Evolutionary conservation across 1,284 basidiomycete genomes (phyloP).

Genomic region (Porogramme epimiltina): DNA sequence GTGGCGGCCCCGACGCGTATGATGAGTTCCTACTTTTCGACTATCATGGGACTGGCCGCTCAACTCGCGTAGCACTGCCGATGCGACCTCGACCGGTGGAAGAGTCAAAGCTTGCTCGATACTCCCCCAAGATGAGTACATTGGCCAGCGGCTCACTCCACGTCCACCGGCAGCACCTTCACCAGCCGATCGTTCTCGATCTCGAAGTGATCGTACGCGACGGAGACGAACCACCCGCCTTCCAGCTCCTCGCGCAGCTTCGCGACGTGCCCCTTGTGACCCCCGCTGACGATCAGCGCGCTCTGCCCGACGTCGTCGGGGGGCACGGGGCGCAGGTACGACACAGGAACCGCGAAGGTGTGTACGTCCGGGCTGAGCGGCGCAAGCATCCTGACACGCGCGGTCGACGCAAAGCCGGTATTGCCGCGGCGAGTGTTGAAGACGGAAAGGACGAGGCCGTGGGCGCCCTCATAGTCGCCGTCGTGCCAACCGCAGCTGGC

Average conservation of each 20-base stretch:
- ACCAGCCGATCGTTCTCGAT: conserved; percentile 14
- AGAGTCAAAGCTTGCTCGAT: too few relatives aligned
- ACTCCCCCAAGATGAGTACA: neutral
- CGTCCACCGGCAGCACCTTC: conserved; percentile 4
- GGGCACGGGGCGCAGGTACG: conserved; percentile 15
- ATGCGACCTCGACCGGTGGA: too few relatives aligned
- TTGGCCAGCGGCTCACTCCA: neutral
- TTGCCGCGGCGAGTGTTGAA: conserved; percentile 18
- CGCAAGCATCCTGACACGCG: conserved; percentile 19
- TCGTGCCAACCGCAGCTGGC: conserved; percentile 19
- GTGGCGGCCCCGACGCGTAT: too few relatives aligned
- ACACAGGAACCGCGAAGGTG: conserved; percentile 16
- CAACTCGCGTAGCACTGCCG: too few relatives aligned
- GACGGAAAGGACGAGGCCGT: conserved; percentile 20
- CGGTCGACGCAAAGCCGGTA: conserved; percentile 16
- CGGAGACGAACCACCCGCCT: conserved; percentile 24
- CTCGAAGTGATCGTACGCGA: conserved; percentile 21
- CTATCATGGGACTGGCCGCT: too few relatives aligned
- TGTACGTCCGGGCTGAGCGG: conserved; percentile 4
- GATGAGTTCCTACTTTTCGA: too few relatives aligned
- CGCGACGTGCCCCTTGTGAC: conserved; percentile 16
- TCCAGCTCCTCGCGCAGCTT: conserved; percentile 22
- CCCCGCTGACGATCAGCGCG: conserved; percentile 20
- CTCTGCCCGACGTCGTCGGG: conserved; percentile 15
- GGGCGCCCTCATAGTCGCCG: conserved; percentile 22